Base-by-base conservation (phyloP, 1,139 yeast genomes). In the Candida pseudoviswanathii region DNA sequence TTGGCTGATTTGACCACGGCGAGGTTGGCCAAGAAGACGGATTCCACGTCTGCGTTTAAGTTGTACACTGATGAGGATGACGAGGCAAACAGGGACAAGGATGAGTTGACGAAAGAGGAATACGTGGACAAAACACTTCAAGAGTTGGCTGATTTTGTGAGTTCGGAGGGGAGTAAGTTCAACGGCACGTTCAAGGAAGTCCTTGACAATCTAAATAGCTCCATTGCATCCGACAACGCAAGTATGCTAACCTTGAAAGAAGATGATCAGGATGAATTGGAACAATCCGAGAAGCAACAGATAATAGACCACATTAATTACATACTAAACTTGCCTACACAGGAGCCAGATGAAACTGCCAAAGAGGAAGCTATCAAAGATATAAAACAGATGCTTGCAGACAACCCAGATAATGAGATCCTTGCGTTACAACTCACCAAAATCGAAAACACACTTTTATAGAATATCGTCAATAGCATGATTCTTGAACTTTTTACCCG, bases 401-500 rank as follows among this genome's bases (percentile, higher is more conserved):
- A 39, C 11, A 36, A 41, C 16, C 57, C 54, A 16, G 55, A 57
- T 8, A 66, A 68, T 43, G 67, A 64, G 48, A 50, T 68, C 42
- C 52, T 68, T 40, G 58, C 59, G 7, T 43, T 63, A 41, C 68
- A 68, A 50, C 53, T 68, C 44, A 63, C 61, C 42, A 56, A 59
- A 6, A 49, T 67, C 29, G 59, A 58, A 49, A 51, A 53, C 29
- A 51, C 44, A 25, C 39, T 16, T 39, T 34, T 52, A 68, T 51
- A 66, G 50, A n/a, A 88, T 67, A 62, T 85, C 89, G 51, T 82
- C 87, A 41, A 86, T 86, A 33, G 80, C 77, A 57, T 86, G 94
- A 52, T 84, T 81, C 67, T 92, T 92, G 74, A 91, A 91, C 72
- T 92, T 91, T 58, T 88, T 82, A 25, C 88, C 89, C 0, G 96